Percentiles rank a stretch among this genome's conserved stretches.
Evolutionary conservation across 768 basidiomycete genomes (phyloP).

Genomic region (Clavulina sp.): DNA sequence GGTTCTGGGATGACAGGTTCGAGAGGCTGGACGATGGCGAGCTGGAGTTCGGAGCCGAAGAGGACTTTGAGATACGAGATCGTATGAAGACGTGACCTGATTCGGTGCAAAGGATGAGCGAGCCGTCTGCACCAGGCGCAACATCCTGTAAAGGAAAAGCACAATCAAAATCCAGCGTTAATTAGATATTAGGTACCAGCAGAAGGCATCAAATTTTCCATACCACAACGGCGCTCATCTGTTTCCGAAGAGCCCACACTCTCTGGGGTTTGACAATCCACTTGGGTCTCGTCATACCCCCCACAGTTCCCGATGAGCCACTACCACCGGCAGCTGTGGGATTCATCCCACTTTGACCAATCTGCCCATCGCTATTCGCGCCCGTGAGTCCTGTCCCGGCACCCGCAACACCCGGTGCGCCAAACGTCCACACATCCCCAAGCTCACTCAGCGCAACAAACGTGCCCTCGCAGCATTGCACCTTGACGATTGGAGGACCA

Average conservation of each 20-base stretch:
- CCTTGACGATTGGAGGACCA: slow-evolving; percentile 56
- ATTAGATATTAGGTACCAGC: neutral
- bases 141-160: slow-evolving; percentile 48
- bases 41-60: slow-evolving; percentile 15
- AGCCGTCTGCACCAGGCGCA: slow-evolving; percentile 72
- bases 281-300: slow-evolving; percentile 20
- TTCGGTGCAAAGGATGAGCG: slow-evolving; percentile 80
- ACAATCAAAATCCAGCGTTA: neutral
- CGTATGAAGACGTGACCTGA: slow-evolving; percentile 90
- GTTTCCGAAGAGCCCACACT: slow-evolving; percentile 76
- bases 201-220: slow-evolving; percentile 10
- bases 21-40: slow-evolving; percentile 24
- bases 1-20: neutral
- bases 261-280: slow-evolving; percentile 57
- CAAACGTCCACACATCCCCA: slow-evolving; percentile 86
- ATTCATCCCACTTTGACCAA: neutral
- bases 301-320: slow-evolving; percentile 14
- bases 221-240: slow-evolving; percentile 68
- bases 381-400: too few relatives aligned
- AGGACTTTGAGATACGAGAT: slow-evolving; percentile 34
- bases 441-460: slow-evolving; percentile 71
- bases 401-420: too few relatives aligned
- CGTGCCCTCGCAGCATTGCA: slow-evolving; percentile 57
- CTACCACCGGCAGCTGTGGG: slow-evolving; percentile 1
- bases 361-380: neutral